Evolutionary conservation across 2,329 filamentous ascomycete species (phyloP).

Genomic region (Pseudovirgaria hyperparasitica): DNA sequence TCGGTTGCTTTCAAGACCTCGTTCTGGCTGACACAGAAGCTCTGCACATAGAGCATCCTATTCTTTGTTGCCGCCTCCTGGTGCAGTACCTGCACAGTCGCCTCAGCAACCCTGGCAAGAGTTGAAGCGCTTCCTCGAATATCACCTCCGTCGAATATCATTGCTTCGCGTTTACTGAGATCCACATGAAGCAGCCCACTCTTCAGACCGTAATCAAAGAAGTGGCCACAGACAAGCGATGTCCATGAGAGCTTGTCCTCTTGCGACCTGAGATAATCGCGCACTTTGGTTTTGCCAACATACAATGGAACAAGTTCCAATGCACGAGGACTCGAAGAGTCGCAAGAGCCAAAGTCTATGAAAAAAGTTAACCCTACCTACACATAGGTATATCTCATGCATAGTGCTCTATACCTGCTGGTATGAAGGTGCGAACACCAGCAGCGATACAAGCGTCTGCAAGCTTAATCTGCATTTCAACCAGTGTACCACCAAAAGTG

Average conservation of each 20-base stretch:
- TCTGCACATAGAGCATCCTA: conserved; percentile 45
- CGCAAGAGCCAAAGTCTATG: conserved; percentile 44
- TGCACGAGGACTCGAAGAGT: conserved; percentile 26
- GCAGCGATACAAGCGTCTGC: conserved; percentile 46
- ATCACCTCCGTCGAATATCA: conserved; percentile 45
- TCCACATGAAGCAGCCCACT: conserved; percentile 41
- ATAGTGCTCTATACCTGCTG: no score
- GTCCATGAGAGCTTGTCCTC: conserved; percentile 48
- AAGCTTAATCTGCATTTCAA: conserved; percentile 36
- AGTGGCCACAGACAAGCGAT: conserved; percentile 43
- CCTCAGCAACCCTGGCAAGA: conserved; percentile 38
- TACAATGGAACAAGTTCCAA: conserved; percentile 40
- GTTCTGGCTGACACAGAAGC: conserved; percentile 45
- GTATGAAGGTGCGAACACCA: conserved; percentile 48
- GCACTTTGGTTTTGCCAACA: conserved; percentile 32
- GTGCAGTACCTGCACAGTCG: conserved; percentile 39
- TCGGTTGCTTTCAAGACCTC: conserved; percentile 44
- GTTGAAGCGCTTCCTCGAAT: conserved; percentile 41
- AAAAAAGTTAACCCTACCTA: no score
- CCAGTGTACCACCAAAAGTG: conserved; percentile 32
- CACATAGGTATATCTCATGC: no score
- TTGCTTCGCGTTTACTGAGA: conserved; percentile 36
- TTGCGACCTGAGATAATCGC: conserved; percentile 29
- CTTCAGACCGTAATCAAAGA: conserved; percentile 48
- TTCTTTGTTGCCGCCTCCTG: conserved; percentile 37